These are phyloP conservation scores for Limonomyces culmigenus DNA, from an alignment of 1,284 basidiomycete genomes.

Conservation along the genomic window DNA sequence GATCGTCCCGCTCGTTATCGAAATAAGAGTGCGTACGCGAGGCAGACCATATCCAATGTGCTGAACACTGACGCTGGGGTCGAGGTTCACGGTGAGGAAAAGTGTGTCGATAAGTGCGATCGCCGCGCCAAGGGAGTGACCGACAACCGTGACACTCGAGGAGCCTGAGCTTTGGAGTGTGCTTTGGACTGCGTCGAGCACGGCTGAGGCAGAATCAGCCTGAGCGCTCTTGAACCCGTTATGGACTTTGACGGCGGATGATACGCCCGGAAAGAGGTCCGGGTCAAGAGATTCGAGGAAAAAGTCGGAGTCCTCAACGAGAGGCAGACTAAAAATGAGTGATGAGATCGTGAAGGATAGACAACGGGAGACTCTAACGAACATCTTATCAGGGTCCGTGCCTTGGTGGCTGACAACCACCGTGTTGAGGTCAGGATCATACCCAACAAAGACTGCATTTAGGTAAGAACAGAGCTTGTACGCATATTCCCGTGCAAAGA, in stretches of 20 bases:
- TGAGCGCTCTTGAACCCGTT: constrained; percentile 18
- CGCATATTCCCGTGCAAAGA: no score
- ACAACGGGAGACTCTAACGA: no score
- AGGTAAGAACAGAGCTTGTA: no score
- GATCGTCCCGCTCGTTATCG: no score
- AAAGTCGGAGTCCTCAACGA: constrained; percentile 15
- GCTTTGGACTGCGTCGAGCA: constrained; percentile 30
- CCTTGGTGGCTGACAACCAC: constrained; percentile 9
- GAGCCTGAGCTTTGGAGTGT: constrained; percentile 21
- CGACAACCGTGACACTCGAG: constrained; percentile 28
- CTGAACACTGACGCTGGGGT: constrained; percentile 14
- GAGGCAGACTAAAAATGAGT: no score
- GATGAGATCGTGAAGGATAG: no score
- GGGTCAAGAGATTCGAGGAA: constrained; percentile 12
- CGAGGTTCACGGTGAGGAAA: constrained; percentile 19
- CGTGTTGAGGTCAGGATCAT: constrained; percentile 5
- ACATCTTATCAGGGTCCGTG: constrained; percentile 1
- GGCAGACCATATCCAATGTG: constrained; percentile 36
- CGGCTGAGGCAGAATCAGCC: constrained; percentile 18
- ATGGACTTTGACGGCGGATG: constrained; percentile 14
- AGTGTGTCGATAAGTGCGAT: constrained; percentile 29
- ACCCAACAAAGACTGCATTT: constrained; percentile 1
- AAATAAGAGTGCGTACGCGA: no score
- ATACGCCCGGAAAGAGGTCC: constrained; percentile 18
- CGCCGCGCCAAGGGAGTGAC: constrained; percentile 40